Base-by-base conservation (phyloP, 2,329 filamentous ascomycete genomes). In the Bertia moriformis region DNA sequence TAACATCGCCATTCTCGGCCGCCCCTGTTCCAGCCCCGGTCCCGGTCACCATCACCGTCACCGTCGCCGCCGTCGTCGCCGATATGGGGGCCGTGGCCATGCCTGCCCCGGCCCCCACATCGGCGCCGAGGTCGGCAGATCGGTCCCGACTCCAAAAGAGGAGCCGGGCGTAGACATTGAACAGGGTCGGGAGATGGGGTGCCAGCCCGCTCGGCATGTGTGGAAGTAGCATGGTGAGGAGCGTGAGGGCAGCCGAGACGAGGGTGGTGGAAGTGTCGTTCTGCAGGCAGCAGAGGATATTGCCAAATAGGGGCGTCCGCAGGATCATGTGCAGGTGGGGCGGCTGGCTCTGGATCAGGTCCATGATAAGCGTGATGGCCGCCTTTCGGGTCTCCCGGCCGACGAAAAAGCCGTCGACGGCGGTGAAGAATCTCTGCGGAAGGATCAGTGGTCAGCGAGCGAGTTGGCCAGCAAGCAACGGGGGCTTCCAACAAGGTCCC, bases 151-250 rank as follows among this genome's bases (percentile, higher is more conserved):
- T 79, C 83, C 84, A 91, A 51, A 88, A 91, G 0, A 91, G 60
- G 35, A 89, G 58, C 38, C 85, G 69, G 40, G 79, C 82, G 54
- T 91, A 91, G 39, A 91, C 78, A 44, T 87, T 79, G 65, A 89
- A 91, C 14, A 91, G 62, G 15, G 74, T 73, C 19, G 83, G 78
- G 4, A 91, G 65, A 50, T 80, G 71, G 1, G 73, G 67, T 2
- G 77, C 73, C 13, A 88, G 59, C 2, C 79, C 78, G 47, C 72
- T 78, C 1, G 83, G 83, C 56, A 89, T 83, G 51, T 88, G 83
- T 2, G 84, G 84, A 38, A 91, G 57, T 19, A 89, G 73, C 84
- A 91, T 91, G 46, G 84, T 79, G 42, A 91, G 58, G 4, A 76
- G 73, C 3, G 81, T 83, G 39, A 91, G 61, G 1, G 83, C 81